Evolutionary conservation across 1,139 yeast species (phyloP), one percentile per base, ranked within the genome.

Genomic region (Geotrichum siamense): DNA sequence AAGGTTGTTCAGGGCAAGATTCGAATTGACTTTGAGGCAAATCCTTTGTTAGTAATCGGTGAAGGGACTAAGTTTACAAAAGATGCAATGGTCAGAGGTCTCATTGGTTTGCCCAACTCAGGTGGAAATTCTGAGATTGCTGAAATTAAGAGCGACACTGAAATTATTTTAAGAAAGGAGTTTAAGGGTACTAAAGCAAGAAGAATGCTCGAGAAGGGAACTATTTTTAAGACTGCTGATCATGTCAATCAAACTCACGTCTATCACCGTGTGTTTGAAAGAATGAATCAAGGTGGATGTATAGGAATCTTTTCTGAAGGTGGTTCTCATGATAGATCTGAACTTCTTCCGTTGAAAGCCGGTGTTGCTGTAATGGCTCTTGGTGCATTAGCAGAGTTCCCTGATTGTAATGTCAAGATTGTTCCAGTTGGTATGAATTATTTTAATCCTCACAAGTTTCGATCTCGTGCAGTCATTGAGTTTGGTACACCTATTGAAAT

Each of bases 301-400:
- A 69, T 91, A 30, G 98, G 97, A n/a, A 85, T 91, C 42, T 91
- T 89, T 65, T 96, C 97, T 2, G 97, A 89, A 65, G 97, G 97
- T 42, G 97, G 97, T 0, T 84, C 95, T 15, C 98, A 91, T 56
- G 98, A 91, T 61, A 72, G 97, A 50, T 80, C 97, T 0, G 94
- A 86, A 53, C 65, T 91, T 52, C 68, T 91, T 44, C 97, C 97
- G 0, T 69, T 91, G 56, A 91, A 91, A 59, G 96, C 97, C 0
- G 98, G 98, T 47, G 97, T 91, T 15, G 97, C 96, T 1, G 82
- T 91, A 43, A 91, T 91, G 97, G 97, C 97, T 0, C 68, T 91
- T 17, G 97, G 97, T 16, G 93, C 97, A 0, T 74, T 85, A 72
- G 84, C 79, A 15, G 70, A 75, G 41, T 54, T 63, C 35, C 86